Conservation (phyloP, 345 rosid species). For the Raphanus sativus region DNA sequence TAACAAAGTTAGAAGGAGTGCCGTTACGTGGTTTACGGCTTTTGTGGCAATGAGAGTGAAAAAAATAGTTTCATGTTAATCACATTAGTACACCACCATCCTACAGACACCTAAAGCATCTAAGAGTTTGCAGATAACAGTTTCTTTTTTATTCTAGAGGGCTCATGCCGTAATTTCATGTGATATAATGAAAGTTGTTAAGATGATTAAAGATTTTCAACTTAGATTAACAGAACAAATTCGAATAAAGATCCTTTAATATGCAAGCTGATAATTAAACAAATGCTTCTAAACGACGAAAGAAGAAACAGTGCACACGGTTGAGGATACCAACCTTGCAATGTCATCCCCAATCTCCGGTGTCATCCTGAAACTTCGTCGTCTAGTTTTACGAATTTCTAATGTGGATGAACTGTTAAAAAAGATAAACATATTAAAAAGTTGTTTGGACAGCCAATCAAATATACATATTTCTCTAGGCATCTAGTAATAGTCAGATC, state of each 20-base stretch:
- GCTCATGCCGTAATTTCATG: constrained; percentile 18
- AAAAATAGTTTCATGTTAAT: constrained; percentile 9
- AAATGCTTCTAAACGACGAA: constrained; percentile 23
- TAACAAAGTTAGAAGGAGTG: constrained; percentile 1
- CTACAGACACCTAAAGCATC: constrained; percentile 24
- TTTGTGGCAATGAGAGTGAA: constrained; percentile 1
- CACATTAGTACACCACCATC: neutral
- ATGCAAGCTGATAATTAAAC: constrained; percentile 16
- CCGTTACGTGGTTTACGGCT: neutral
- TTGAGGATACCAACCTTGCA: constrained; percentile 66
- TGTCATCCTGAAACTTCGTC: constrained; percentile 94
- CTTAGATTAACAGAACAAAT: constrained; percentile 5
- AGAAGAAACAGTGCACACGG: constrained; percentile 11
- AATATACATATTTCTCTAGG: neutral
- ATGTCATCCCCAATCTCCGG: constrained; percentile 99
- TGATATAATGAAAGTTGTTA: neutral
- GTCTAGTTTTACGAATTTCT: constrained; percentile 76
- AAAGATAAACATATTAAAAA: constrained; percentile 38
- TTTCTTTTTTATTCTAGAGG: constrained; percentile 15
- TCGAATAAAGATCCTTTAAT: constrained; percentile 3
- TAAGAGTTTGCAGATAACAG: neutral
- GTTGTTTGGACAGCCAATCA: constrained; percentile 19
- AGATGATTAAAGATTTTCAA: neutral
- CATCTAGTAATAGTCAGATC: constrained; percentile 4
- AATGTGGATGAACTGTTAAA: constrained; percentile 80